Base-by-base conservation (phyloP, 2,329 filamentous ascomycete species). In the Penicillium capsulatum region DNA sequence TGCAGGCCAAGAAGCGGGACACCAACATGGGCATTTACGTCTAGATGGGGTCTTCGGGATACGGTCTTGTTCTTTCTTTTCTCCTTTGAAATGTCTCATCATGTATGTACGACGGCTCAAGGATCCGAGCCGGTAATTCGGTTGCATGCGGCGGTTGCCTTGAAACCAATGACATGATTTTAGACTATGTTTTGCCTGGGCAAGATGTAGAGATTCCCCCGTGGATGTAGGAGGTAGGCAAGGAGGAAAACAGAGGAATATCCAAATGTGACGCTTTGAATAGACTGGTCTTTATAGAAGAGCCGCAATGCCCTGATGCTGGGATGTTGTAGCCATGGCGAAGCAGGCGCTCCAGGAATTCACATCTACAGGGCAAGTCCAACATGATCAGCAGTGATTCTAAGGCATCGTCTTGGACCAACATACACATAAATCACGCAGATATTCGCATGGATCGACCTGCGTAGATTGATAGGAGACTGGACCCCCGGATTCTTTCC, bases 1-100 rank as follows among this genome's bases (percentile, higher is more conserved):
- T 98, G 56, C 88, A 69, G 53, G 64, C 68, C 30, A 82, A 95
- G 83, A 95, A 95, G 84, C 94, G 94, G 79, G 88, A 94, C 64
- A 78, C 73, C 34, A 66, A 66, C 49, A 63, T 65, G 56, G 66
- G 66, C 38, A 69, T 69, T 45, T 69, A 69, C 49, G 66, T 69
- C 39, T 69, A 61, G 38, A 33, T n/a, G 34, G 45, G 36, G 34
- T 27, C 31, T 40, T 16, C 31, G 26, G 14, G 13, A 15, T 29
- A 17, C 34, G 33, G 26, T n/a, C 28, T 14, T 29, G 19, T 40
- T 13, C 31, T 33, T 36, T 36, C 39, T 19, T 37, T 42, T 43
- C 28, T 40, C 40, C 46, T 29, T 43, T n/a, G n/a, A n/a, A n/a
- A 40, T 41, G 40, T 36, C 20, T 43, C 33, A 22, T 42, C 29